Base-by-base conservation (phyloP, 768 basidiomycete genomes). In the Lactifluus volemus region DNA sequence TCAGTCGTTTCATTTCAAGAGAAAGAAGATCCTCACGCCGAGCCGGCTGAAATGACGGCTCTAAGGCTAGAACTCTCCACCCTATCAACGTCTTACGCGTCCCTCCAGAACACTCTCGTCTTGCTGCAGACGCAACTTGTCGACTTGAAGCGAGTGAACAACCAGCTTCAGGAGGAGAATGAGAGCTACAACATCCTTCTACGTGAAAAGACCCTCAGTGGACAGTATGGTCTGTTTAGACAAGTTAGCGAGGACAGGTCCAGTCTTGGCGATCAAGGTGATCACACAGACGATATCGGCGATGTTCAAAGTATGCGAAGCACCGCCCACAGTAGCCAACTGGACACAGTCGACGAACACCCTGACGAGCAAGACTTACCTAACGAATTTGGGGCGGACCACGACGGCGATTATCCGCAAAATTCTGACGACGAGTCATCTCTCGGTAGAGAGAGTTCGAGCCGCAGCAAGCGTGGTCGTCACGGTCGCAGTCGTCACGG, bases 111-210 rank as follows among this genome's bases (percentile, higher is more conserved):
- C 60, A 94, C 92, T 32, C 77, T 95, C 10, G 79, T 88, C n/a
- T 83, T 93, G 39, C 76, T 95, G 45, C 89, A 91, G 71, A 81
- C 83, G 3, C 93, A 98, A 69, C 78, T 97, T 11, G 77, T 86
- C 38, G 95, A 98, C 69, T 74, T 98, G 55, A 91, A 93, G 73
- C 78, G 89, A 57, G 87, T 94, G 63, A 97, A 97, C 71, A 81
- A 86, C 65, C 84, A 88, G 64, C 72, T 93, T 44, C 92, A 94
- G 73, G 94, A 98, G 72, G 95, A 98, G 67, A 99, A 98, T 72
- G 94, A 97, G 73, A 90, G 90, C 53, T 99, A 93, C 76, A 92
- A 96, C 81, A 91, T 95, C 63, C 80, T 99, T 42, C 75, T 98
- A 29, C 79, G 91, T 63, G 95, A 98, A 75, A 86, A 83, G 76